Conservation (phyloP, 208 protist species). For the Wallacemonas sp. region DNA sequence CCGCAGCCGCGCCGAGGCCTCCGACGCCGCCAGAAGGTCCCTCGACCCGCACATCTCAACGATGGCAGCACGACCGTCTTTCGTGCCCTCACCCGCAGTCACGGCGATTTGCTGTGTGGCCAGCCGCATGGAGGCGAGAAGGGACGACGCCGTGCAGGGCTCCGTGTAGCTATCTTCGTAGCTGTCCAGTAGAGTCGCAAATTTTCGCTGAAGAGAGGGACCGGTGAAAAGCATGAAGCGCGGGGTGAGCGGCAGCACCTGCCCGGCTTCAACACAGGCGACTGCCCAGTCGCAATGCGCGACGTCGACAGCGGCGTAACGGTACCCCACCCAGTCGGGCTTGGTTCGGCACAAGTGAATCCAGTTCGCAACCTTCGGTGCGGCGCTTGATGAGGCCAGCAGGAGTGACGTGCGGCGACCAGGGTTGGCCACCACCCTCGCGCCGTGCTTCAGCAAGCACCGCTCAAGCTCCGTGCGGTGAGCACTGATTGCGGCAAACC, state of each 20-base stretch:
- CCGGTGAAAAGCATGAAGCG: slow-evolving; percentile 39
- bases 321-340: neutral
- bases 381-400: slow-evolving; percentile 13
- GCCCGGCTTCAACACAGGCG: slow-evolving; percentile 18
- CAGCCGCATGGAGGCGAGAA: slow-evolving; percentile 15
- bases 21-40: no score
- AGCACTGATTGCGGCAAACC: neutral
- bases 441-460: slow-evolving; percentile 37
- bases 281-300: slow-evolving; percentile 28
- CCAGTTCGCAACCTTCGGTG: slow-evolving; percentile 36
- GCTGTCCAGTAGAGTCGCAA: slow-evolving; percentile 25
- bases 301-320: slow-evolving; percentile 21
- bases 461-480: slow-evolving; percentile 21
- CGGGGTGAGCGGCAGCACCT: slow-evolving; percentile 28
- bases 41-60: no score
- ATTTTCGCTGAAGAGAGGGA: slow-evolving; percentile 16
- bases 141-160: slow-evolving; percentile 19
- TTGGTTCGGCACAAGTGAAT: slow-evolving; percentile 14
- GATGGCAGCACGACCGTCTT: no score
- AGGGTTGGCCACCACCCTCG: slow-evolving; percentile 39
- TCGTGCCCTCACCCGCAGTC: no score
- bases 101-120: neutral
- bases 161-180: slow-evolving; percentile 37
- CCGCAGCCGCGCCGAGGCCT: neutral
- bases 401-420: slow-evolving; percentile 25